A percentile compares a stretch with the other conserved stretches of the same genome.
Conservation (phyloP, 2,329 filamentous ascomycete genomes). For the Coniochaeta prunicola region DNA sequence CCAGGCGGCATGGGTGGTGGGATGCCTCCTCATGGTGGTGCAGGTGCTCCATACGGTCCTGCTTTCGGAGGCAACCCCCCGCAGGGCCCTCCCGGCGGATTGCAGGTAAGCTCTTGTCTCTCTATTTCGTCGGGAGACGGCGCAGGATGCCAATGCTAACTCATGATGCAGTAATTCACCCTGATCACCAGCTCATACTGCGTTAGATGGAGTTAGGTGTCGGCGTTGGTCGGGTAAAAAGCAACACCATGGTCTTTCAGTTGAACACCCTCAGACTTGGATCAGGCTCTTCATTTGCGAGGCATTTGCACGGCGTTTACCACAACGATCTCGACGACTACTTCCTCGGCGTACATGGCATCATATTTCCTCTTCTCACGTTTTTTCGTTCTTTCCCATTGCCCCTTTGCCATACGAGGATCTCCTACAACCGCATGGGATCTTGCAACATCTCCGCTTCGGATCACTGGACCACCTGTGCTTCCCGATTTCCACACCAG, state of each 20-base stretch:
- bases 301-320: not conserved
- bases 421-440: no score
- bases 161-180: not conserved
- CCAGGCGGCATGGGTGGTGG: not conserved
- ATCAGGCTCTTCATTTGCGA: not conserved
- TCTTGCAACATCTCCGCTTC: no score
- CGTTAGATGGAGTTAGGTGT: not conserved
- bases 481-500: no score
- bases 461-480: no score
- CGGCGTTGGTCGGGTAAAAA: not conserved
- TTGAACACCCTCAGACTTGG: not conserved
- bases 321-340: not conserved
- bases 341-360: not conserved
- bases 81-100: slow-evolving; percentile 26
- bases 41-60: slow-evolving; percentile 37
- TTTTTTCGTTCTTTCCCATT: not conserved
- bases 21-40: slow-evolving; percentile 21
- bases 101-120: slow-evolving; percentile 8
- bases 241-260: not conserved
- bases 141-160: not conserved
- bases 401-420: no score
- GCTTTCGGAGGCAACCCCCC: slow-evolving; percentile 39
- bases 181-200: not conserved
- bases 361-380: not conserved
- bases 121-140: not conserved